Base-by-base conservation (phyloP, 495 filamentous ascomycete genomes). In the Viridothelium virens region DNA sequence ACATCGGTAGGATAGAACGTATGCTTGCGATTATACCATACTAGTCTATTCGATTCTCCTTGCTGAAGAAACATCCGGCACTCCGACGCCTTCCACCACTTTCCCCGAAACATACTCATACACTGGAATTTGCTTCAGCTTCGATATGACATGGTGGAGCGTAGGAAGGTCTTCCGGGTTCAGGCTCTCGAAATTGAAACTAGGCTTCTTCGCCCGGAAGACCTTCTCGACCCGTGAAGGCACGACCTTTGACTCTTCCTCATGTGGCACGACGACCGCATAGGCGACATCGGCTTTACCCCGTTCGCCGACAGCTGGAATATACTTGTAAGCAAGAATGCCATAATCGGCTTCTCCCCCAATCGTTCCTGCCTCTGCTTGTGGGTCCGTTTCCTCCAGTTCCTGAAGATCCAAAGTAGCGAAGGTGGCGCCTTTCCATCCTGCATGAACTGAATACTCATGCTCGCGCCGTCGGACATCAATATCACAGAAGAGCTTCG, bases 401-500 rank as follows among this genome's bases (percentile, higher is more conserved):
- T 71, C 76, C n/a, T 79, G 71, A 61, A 78, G 62, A 3, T 71
- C 69, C 63, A 85, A 78, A 14, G 78, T 70, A 2, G 78, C 76
- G 36, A 59, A 59, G 53, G 53, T 59, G 5, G 77, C 77, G 2
- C 81, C 81, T 59, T 81, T 65, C 82, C 82, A 84, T 62, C 77
- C 77, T 2, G 78, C 76, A 53, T 73, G 70, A 18, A 82, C 65
- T 38, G 75, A 74, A 65, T 78, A 80, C 1, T 76, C 76, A 2
- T 68, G 68, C n/a, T 66, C 64, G 5, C 74, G 73, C 37, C 75
- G 74, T 59, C 77, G 64, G 1, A 82, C 71, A 47, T 82, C 78
- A 64, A 86, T 76, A 0, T 79, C 77, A 36, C 75, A 75, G 56
- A 78, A 84, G 5, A 85, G 61, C 73, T 84, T 86, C 2, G 84